Evolutionary conservation across 1,284 basidiomycete species (phyloP).

Genomic region (Microbotryum lychnidis-dioicae): DNA sequence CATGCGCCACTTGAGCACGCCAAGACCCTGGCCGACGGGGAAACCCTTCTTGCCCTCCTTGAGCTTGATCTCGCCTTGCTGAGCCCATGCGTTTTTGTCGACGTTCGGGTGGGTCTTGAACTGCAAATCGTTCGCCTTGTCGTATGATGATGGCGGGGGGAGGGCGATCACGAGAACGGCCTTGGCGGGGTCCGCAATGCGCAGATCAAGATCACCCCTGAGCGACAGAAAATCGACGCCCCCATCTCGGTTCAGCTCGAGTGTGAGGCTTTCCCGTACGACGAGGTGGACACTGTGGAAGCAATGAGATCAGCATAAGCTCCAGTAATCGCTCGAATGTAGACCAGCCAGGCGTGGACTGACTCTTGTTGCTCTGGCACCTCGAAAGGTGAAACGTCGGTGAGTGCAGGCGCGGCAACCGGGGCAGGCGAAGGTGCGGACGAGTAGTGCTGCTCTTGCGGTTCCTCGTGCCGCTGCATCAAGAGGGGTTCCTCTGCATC

Average conservation of each 20-base stretch:
- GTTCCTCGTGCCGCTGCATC: constrained; percentile 12
- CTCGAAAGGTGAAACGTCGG: constrained; percentile 44
- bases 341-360: constrained; percentile 21
- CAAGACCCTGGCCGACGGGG: constrained; percentile 75
- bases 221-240: constrained; percentile 82
- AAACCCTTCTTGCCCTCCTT: constrained; percentile 76
- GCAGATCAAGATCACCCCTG: constrained; percentile 87
- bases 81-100: constrained; percentile 68
- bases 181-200: constrained; percentile 65
- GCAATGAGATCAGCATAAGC: not conserved
- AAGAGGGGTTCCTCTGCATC: constrained; percentile 43
- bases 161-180: constrained; percentile 70
- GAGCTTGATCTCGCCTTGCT: constrained; percentile 63
- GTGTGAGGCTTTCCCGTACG: constrained; percentile 73
- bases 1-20: constrained; percentile 89
- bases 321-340: not conserved
- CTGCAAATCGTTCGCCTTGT: constrained; percentile 62
- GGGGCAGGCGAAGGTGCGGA: constrained; percentile 37
- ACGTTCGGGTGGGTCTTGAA: constrained; percentile 97
- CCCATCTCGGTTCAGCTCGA: constrained; percentile 78
- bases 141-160: constrained; percentile 45
- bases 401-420: constrained; percentile 23
- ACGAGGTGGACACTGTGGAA: constrained; percentile 65
- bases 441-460: constrained; percentile 16
- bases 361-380: constrained; percentile 71